Conservation (phyloP, 495 filamentous ascomycete genomes). For the Patellaria atrata region DNA sequence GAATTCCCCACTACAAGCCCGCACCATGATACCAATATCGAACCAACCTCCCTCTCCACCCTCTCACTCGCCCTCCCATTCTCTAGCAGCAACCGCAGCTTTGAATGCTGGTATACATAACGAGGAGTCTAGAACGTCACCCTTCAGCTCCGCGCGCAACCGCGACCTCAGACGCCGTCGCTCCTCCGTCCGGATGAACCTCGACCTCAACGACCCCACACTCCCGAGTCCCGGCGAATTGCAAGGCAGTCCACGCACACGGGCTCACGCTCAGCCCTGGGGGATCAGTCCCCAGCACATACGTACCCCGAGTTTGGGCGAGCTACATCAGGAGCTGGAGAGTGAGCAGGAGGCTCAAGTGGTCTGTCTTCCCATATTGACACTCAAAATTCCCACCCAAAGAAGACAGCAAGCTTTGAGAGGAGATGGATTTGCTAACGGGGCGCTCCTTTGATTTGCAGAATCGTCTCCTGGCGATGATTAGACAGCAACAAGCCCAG, state of each 20-base stretch:
- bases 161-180: conserved; percentile 45
- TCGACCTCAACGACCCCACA: conserved; percentile 55
- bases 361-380: conserved; percentile 37
- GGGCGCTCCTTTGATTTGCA: no score
- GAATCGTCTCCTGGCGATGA: conserved; percentile 83
- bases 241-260: conserved; percentile 17
- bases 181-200: conserved; percentile 56
- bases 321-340: conserved; percentile 89
- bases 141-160: conserved; percentile 40
- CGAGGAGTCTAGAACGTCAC: conserved; percentile 43
- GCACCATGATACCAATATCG: conserved; percentile 28
- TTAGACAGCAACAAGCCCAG: conserved; percentile 73
- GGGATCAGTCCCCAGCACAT: conserved; percentile 28
- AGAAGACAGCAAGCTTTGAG: no score
- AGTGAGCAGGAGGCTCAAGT: conserved; percentile 94
- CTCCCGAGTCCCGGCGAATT: conserved; percentile 50
- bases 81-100: conserved; percentile 51
- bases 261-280: conserved; percentile 7
- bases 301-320: conserved; percentile 70
- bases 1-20: conserved; percentile 17
- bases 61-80: conserved; percentile 45
- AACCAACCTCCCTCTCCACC: conserved; percentile 34
- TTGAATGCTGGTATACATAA: conserved; percentile 57
- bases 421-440: no score
- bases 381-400: no score